Base-by-base conservation (phyloP, 1,284 basidiomycete genomes). In the Papiliotrema flavescens region DNA sequence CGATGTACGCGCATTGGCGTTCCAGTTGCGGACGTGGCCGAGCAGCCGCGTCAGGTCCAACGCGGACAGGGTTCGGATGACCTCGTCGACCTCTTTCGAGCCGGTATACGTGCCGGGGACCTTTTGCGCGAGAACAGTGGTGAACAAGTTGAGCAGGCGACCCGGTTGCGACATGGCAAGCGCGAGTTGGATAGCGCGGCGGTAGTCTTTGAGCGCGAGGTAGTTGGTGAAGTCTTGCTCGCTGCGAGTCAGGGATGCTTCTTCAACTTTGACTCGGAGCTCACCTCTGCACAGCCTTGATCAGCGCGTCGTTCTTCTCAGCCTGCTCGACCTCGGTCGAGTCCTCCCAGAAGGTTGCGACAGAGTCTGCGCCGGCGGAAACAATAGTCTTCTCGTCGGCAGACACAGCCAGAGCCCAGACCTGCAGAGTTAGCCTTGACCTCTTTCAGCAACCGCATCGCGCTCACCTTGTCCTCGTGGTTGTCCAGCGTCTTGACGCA, bases 141-240 rank as follows among this genome's bases (percentile, higher is more conserved):
- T 83, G 79, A 99, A 96, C 24, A 99, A 80, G 2, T 81, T 79
- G 47, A 92, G 79, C 17, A 99, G 80, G 19, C 94, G 84, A 24
- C 91, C 89, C 14, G 96, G 95, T 67, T 98, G 95, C 53, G 87
- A 83, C 86, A 98, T 92, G 2, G 86, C 84, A 52, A 99, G 81
- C 2, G 95, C 93, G 44, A 98, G 83, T 59, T 87, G 80, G 66
- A 98, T 94, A 0, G 95, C 96, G 65, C 85, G 86, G 51, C 84
- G 85, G 77, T 97, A 98, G 76, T 98, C 94, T 63, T 88, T 85
- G 59, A 94, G 78, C 8, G 85, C 80, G 57, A 98, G 79, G 69
- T 90, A 95, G 74, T 98, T 98, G 64, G 84, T 76, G 73, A 96
- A 95, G 68, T 96, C 90, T 83, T 98, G 95, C 71, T 98, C 93